Base-by-base conservation (phyloP, 768 basidiomycete genomes). In the Auricularia auricula-judae region DNA sequence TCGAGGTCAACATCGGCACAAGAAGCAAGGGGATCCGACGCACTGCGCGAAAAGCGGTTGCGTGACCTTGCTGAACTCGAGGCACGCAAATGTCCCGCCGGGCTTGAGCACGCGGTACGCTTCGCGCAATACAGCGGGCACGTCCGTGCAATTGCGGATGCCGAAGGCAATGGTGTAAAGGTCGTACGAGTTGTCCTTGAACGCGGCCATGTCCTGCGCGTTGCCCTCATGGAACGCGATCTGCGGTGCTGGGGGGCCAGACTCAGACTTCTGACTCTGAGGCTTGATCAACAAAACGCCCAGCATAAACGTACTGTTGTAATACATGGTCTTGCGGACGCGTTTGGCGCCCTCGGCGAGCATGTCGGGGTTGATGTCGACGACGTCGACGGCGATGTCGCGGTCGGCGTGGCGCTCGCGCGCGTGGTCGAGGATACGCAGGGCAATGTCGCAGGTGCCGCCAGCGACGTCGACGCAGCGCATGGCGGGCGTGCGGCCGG, bases 161-260 rank as follows among this genome's bases (percentile, higher is more conserved):
- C 97, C 96, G 70, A 99, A 99, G 0, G 97, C 93, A 73, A 99
- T 98, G 34, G 97, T 99, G 78, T 99, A 99, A 18, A 98, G 78
- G 76, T 99, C 94, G 68, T 95, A 93, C 18, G 91, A 84, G 74
- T 92, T 86, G 70, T 89, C 84, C 4, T 82, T 78, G 73, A 99
- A 94, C 44, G 75, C 66, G 0, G 87, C 81, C 18, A 99, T 77
- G 12, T 80, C 80, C 72, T 98, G 94, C 3, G 97, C 97, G 71
- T 99, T 98, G 42, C 88, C 91, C 72, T 96, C 91, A 66, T 88
- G 86, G 75, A 99, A 98, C 16, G 87, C 84, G 66, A 99, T 84
- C 76, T 97, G 95, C 14, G 93, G 90, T 23, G 94, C 94, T 97
- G 69, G 29, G 29, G 29, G 29, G 29, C 29, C 29, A 29, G 29